phyloP scores from a whole-genome alignment of 345 rosid species.

The Citropsis articulata region DNA sequence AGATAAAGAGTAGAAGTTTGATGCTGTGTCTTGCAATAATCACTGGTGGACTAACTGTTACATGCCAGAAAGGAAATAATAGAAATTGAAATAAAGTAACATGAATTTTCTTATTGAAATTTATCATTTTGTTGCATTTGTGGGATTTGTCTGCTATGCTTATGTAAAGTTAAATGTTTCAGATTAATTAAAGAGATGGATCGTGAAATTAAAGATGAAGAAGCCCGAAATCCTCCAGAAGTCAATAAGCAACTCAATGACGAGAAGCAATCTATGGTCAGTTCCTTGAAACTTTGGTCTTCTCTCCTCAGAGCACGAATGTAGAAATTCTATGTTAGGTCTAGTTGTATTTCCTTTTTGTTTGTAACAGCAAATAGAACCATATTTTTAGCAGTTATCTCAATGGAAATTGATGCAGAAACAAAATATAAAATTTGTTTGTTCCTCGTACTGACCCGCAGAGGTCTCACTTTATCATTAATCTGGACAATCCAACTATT shows the following conservation, averaged over 20 bases:
- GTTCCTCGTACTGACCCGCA: background rate
- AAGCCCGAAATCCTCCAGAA: slow-evolving; percentile 69
- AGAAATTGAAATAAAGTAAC: background rate
- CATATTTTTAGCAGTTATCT: background rate
- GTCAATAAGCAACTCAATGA: slow-evolving; percentile 86
- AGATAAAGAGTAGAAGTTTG: background rate
- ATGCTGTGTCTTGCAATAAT: background rate
- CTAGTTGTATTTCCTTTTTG: background rate
- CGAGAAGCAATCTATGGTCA: slow-evolving; percentile 96
- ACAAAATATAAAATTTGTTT: background rate
- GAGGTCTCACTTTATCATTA: background rate
- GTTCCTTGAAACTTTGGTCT: slow-evolving; percentile 20
- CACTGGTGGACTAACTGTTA: background rate
- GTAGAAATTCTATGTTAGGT: background rate
- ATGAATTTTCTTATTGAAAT: background rate
- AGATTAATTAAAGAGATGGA: slow-evolving; percentile 93
- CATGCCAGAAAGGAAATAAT: background rate
- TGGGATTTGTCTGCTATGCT: background rate
- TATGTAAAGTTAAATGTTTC: slow-evolving; percentile 22
- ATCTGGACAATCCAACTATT: background rate
- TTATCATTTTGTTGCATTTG: background rate
- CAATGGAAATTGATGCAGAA: background rate
- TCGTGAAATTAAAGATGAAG: slow-evolving; percentile 85
- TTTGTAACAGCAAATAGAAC: background rate
- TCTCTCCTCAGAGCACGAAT: background rate